Conservation (phyloP, 2,329 filamentous ascomycete genomes). For the Thelonectria blattea region DNA sequence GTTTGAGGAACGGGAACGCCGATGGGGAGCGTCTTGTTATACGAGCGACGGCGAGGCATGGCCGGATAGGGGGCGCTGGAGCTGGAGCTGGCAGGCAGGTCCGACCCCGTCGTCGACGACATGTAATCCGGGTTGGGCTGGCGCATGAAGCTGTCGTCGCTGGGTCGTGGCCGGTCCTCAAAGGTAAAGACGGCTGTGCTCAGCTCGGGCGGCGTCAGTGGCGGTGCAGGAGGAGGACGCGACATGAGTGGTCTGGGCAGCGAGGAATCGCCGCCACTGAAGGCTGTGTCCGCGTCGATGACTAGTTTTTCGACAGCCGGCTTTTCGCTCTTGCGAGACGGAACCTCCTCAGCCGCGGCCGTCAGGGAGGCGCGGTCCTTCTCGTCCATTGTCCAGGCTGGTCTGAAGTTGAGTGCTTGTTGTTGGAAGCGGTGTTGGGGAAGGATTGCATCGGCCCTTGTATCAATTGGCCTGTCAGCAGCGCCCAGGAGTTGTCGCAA, state of each 20-base stretch:
- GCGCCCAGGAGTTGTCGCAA: slow-evolving; percentile 36
- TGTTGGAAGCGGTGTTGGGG: slow-evolving; percentile 26
- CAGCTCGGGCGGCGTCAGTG: slow-evolving; percentile 56
- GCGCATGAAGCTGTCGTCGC: slow-evolving; percentile 49
- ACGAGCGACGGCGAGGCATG: slow-evolving; percentile 50
- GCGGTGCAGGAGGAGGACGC: slow-evolving; percentile 53
- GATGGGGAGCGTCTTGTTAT: slow-evolving; percentile 49
- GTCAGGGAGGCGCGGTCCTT: slow-evolving; percentile 27
- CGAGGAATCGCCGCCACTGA: slow-evolving; percentile 33
- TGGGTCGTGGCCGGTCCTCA: slow-evolving; percentile 43
- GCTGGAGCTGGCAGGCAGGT: slow-evolving; percentile 35
- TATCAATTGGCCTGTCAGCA: slow-evolving; percentile 31
- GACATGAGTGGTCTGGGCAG: slow-evolving; percentile 42
- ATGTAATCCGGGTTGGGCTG: slow-evolving; percentile 59
- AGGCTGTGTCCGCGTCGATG: slow-evolving; percentile 33
- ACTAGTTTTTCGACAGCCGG: slow-evolving; percentile 26
- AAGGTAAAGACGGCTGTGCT: slow-evolving; percentile 52
- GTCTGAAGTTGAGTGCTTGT: slow-evolving; percentile 20
- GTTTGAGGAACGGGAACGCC: slow-evolving; percentile 38
- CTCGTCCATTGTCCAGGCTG: slow-evolving; percentile 37
- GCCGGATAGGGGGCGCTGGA: slow-evolving; percentile 40
- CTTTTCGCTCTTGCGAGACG: slow-evolving; percentile 16
- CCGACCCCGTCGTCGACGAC: slow-evolving; percentile 42
- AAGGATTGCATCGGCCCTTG: slow-evolving; percentile 23
- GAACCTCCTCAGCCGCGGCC: slow-evolving; percentile 10